These are phyloP conservation scores for Tinospora cordifolia DNA, from an alignment of 164 flowering plant genomes.

Conservation along the genomic window DNA sequence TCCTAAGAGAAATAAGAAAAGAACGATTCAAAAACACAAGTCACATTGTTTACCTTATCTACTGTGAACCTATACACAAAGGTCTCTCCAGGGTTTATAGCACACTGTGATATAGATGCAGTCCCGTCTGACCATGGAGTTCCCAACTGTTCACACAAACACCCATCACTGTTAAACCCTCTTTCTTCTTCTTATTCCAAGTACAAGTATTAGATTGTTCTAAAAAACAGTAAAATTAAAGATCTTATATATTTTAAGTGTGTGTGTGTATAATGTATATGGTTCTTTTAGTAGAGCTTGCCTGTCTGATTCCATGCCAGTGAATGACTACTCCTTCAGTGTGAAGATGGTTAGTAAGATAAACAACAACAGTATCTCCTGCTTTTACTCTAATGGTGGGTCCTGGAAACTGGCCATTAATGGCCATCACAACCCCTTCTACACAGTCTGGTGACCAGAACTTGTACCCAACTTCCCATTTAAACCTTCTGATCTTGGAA, in stretches of 20 bases:
- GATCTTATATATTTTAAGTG: no score
- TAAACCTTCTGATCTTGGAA: constrained; percentile 32
- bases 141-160: constrained; percentile 57
- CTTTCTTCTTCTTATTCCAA: no score
- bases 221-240: no score
- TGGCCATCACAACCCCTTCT: constrained; percentile 55
- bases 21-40: no score
- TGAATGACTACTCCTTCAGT: constrained; percentile 90
- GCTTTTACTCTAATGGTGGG: constrained; percentile 68
- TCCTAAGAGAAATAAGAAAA: no score
- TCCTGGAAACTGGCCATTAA: constrained; percentile 89
- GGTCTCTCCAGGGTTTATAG: constrained; percentile 73
- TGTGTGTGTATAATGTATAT: no score
- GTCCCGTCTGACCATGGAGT: constrained; percentile 97
- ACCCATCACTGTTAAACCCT: no score
- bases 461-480: constrained; percentile 66
- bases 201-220: no score
- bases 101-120: constrained; percentile 78
- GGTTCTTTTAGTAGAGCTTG: no score
- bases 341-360: constrained; percentile 60
- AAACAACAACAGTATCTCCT: constrained; percentile 66
- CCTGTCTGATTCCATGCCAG: constrained; percentile 97
- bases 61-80: constrained; percentile 67
- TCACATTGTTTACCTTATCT: no score
- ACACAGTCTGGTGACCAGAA: constrained; percentile 69